Conservation (phyloP, 306 rosid species). For the Vigna unguiculata region DNA sequence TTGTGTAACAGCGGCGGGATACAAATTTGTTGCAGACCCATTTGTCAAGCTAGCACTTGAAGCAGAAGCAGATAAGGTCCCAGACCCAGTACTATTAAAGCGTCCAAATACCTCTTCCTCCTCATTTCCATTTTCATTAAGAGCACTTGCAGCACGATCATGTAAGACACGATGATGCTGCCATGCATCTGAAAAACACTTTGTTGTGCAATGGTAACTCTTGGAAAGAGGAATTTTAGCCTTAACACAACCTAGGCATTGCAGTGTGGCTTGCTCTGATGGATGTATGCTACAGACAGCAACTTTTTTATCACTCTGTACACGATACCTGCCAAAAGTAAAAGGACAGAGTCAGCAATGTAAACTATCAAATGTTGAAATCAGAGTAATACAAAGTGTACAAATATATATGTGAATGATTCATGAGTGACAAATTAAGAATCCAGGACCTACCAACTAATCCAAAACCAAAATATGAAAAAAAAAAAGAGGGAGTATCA, state of each 20-base stretch:
- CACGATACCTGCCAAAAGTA: constrained; percentile 81
- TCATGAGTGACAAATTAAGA: constrained; percentile 17
- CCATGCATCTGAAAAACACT: constrained; percentile 98
- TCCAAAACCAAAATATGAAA: constrained; percentile 29
- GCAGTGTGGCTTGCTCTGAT: constrained; percentile 91
- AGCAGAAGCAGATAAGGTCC: constrained; percentile 68
- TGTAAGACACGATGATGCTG: constrained; percentile 96
- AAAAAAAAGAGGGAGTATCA: neutral
- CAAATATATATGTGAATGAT: constrained; percentile 27
- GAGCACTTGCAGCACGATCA: constrained; percentile 93
- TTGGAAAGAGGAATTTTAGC: constrained; percentile 82
- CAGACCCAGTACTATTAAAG: constrained; percentile 68
- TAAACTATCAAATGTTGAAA: neutral
- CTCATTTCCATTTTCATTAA: constrained; percentile 87
- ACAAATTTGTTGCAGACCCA: constrained; percentile 80
- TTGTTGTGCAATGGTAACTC: constrained; percentile 92
- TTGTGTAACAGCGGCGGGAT: constrained; percentile 78
- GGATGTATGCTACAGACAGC: constrained; percentile 95
- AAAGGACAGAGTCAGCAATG: constrained; percentile 26
- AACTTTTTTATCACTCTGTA: constrained; percentile 88
- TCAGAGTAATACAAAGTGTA: constrained; percentile 24
- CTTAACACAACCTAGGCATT: constrained; percentile 89
- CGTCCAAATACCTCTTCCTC: constrained; percentile 92
- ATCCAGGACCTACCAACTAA: constrained; percentile 19
- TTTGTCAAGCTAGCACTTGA: constrained; percentile 77